Evolutionary conservation across 345 rosid genomes (phyloP).

Genomic region (Pugionium cornutum): DNA sequence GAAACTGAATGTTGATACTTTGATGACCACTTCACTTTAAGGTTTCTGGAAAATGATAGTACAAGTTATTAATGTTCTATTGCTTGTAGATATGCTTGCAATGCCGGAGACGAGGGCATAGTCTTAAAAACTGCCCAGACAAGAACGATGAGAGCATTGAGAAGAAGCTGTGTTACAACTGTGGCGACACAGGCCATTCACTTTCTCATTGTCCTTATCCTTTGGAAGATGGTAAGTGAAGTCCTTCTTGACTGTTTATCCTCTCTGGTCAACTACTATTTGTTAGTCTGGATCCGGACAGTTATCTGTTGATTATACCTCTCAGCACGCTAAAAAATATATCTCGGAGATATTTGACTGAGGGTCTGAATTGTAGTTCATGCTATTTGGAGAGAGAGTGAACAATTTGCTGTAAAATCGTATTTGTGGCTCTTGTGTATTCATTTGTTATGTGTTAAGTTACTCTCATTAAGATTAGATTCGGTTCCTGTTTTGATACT

Average conservation of each 20-base stretch:
- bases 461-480: background rate
- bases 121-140: conserved; percentile 75
- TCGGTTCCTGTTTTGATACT: conserved; percentile 15
- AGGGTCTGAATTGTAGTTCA: background rate
- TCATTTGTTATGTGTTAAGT: background rate
- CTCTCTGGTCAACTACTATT: conserved; percentile 3
- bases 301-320: background rate
- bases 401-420: background rate
- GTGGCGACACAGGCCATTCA: conserved; percentile 82
- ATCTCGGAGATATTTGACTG: background rate
- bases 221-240: conserved; percentile 64
- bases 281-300: background rate
- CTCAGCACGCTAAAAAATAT: background rate
- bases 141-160: conserved; percentile 58
- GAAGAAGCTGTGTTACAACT: conserved; percentile 76
- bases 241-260: background rate
- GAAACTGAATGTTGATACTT: background rate
- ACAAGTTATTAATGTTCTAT: conserved; percentile 14
- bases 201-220: conserved; percentile 75
- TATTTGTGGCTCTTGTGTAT: background rate
- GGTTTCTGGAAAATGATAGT: background rate
- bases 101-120: conserved; percentile 82
- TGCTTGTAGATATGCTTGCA: conserved; percentile 76
- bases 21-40: background rate
- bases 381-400: background rate